Conservation (phyloP, 805 yeast species). For the Candida jianshihensis region DNA sequence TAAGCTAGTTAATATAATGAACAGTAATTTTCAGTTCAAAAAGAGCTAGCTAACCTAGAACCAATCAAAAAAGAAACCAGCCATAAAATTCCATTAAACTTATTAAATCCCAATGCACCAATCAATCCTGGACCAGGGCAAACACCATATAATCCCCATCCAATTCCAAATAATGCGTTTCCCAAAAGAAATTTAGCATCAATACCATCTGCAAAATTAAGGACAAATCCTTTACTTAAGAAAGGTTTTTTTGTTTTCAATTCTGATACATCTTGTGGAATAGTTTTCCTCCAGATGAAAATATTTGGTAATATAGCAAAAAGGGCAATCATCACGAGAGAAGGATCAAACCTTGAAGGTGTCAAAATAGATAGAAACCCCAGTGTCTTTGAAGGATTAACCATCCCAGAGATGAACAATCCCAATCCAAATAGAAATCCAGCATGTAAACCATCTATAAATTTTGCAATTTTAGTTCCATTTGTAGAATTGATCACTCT, state of each 20-base stretch:
- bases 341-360: conserved; percentile 38
- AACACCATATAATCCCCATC: conserved; percentile 46
- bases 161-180: conserved; percentile 39
- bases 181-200: conserved; percentile 32
- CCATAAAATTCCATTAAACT: too few species aligned
- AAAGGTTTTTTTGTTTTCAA: conserved; percentile 19
- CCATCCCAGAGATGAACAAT: conserved; percentile 40
- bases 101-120: too few species aligned
- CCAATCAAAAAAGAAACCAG: too few species aligned
- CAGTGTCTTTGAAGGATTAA: conserved; percentile 33
- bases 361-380: conserved; percentile 37
- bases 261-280: too few species aligned
- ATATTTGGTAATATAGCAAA: conserved; percentile 40
- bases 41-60: too few species aligned
- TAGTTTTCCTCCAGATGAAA: conserved; percentile 26
- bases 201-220: conserved; percentile 22
- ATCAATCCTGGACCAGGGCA: conserved; percentile 49
- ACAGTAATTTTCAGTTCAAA: too few species aligned
- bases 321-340: conserved; percentile 35
- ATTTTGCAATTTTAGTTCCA: too few species aligned
- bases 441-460: conserved; percentile 18
- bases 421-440: conserved; percentile 41
- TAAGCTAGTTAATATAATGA: too few species aligned
- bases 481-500: too few species aligned
- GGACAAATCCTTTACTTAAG: conserved; percentile 16